phyloP scores from a whole-genome alignment of 371 early-diverging fungal genomes.

The Gilbertella persicaria region DNA sequence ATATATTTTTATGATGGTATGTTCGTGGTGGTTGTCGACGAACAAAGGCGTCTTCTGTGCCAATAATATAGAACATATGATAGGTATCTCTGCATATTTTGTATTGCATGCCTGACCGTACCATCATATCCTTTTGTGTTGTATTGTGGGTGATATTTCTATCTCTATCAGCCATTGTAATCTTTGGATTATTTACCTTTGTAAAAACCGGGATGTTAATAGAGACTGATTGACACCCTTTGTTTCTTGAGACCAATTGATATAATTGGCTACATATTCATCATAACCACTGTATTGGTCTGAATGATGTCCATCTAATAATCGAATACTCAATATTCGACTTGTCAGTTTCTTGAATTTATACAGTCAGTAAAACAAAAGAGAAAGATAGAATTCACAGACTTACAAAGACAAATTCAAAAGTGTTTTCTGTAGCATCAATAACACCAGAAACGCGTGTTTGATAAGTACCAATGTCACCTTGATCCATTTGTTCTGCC shows the following conservation, averaged over 20 bases:
- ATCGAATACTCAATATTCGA: slow-evolving; percentile 68
- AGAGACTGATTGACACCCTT: slow-evolving; percentile 57
- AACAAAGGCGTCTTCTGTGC: slow-evolving; percentile 45
- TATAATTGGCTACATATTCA: slow-evolving; percentile 85
- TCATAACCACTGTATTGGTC: slow-evolving; percentile 84
- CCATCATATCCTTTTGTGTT: slow-evolving; percentile 25
- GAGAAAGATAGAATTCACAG: too few relatives aligned
- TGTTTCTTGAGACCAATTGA: slow-evolving; percentile 66
- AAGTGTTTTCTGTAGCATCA: slow-evolving; percentile 72
- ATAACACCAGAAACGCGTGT: slow-evolving; percentile 28
- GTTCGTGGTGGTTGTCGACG: slow-evolving; percentile 12
- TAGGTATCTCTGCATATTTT: slow-evolving; percentile 49
- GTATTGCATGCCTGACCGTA: slow-evolving; percentile 45
- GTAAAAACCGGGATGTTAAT: slow-evolving; percentile 54
- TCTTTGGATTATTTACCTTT: slow-evolving; percentile 18
- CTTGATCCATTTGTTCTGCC: slow-evolving; percentile 21
- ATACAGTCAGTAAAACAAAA: not conserved
- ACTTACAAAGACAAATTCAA: slow-evolving; percentile 78
- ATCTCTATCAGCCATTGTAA: too few relatives aligned
- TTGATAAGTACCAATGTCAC: slow-evolving; percentile 51
- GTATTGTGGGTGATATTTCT: slow-evolving; percentile 21
- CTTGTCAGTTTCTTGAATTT: slow-evolving; percentile 8
- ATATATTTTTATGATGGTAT: not conserved
- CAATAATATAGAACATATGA: slow-evolving; percentile 54
- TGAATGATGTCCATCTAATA: slow-evolving; percentile 64